Base-by-base conservation (phyloP, 2,329 filamentous ascomycete genomes). In the Hypoxylon sp. region DNA sequence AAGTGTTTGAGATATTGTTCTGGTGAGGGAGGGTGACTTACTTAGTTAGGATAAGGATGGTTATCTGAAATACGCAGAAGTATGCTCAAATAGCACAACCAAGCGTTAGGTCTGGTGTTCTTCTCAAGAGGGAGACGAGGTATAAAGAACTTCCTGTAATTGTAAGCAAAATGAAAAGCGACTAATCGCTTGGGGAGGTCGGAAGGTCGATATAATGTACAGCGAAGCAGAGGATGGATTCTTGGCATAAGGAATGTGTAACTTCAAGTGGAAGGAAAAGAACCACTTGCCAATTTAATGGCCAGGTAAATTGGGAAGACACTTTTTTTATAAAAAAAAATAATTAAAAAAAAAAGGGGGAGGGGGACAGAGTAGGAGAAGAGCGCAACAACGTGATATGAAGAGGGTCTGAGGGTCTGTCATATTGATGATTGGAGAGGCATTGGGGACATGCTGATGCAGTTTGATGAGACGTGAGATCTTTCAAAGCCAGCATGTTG, bases 51-150 rank as follows among this genome's bases (percentile, higher is more conserved):
- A 34, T 60, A 52, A 51, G 51, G 43, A 51, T 51, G 28, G 57
- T 32, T 49, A 17, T 51, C 25, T 60, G 57, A 60, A 45, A 62
- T 56, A 56, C 59, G n/a, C 41, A 56, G 59, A 55, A 62, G 50
- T 62, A 62, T 62, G 59, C 32, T 62, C 32, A 56, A 38, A 56
- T 62, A 38, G 59, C 55, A 62, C 59, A 53, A 55, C 32, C 32
- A n/a, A 50, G n/a, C 28, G 51, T 46, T 21, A n/a, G 21, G 19
- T 56, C 28, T 41, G 30, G 30, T 36, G 36, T 17, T 9, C 36
- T 25, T 14, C 45, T 34, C 21, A 17, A 38, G 48, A 13, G 9
- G 10, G 32, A 19, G 13, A 21, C n/a, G 4, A 57, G 43, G 6
- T 59, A 13, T 38, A 41, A 19, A 9, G 32, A 19, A 13, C 19